Conservation (phyloP, 2,329 filamentous ascomycete genomes). For the Didymella lethalis region DNA sequence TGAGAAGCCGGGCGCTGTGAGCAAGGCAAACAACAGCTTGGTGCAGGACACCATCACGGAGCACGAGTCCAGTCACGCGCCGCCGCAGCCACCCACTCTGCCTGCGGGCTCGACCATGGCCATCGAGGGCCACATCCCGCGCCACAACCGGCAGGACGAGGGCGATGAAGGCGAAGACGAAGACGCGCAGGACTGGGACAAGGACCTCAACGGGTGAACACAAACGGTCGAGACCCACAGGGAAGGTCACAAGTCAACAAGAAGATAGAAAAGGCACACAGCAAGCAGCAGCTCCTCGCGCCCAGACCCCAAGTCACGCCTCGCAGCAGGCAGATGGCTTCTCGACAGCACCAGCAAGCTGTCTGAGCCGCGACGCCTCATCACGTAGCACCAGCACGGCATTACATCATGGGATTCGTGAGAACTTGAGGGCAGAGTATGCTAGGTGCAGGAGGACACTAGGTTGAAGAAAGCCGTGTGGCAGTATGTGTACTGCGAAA, state of each 20-base stretch:
- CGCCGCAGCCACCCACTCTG: conserved; percentile 40
- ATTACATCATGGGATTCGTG: no score
- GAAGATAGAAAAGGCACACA: not conserved
- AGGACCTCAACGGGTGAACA: conserved; percentile 39
- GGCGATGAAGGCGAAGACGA: conserved; percentile 33
- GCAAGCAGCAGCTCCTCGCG: not conserved
- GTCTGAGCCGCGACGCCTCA: conserved; percentile 33
- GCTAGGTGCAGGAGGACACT: no score
- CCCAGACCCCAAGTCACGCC: no score
- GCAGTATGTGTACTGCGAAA: no score
- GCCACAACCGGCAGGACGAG: conserved; percentile 23
- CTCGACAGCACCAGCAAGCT: not conserved
- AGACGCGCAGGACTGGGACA: conserved; percentile 48
- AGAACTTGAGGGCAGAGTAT: no score
- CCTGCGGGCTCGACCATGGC: conserved; percentile 43
- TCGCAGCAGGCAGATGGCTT: no score
- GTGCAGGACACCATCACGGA: conserved; percentile 45
- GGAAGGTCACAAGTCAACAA: no score
- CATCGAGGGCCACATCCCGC: conserved; percentile 51
- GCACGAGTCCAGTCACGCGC: conserved; percentile 28
- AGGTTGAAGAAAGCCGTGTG: no score
- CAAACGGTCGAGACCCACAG: no score
- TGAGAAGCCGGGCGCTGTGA: conserved; percentile 47
- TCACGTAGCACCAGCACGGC: conserved; percentile 17
- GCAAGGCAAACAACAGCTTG: conserved; percentile 44